A percentile compares a stretch with the other conserved stretches of the same genome.
Conservation (phyloP, 208 protist genomes). For the Trypanosoma scelopori region DNA sequence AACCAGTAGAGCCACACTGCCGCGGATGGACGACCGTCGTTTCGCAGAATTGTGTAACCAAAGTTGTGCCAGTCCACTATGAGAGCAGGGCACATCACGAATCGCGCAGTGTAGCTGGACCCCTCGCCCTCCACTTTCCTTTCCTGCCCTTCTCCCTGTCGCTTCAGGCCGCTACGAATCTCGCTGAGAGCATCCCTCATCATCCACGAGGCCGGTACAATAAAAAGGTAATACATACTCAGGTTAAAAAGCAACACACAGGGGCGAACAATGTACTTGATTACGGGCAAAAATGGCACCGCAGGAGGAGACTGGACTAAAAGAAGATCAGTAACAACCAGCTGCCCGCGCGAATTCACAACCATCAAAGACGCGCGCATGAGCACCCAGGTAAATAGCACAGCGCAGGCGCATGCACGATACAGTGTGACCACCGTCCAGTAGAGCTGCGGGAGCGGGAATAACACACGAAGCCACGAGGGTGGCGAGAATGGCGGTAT, state of each 20-base stretch:
- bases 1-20: conserved; percentile 64
- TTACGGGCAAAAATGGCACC: conserved; percentile 74
- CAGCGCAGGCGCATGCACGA: conserved; percentile 32
- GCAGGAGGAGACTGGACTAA: conserved; percentile 83
- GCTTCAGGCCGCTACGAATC: conserved; percentile 39
- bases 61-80: conserved; percentile 94
- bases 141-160: conserved; percentile 13
- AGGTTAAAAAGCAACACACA: conserved; percentile 54
- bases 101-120: background rate
- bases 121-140: background rate
- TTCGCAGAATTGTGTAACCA: conserved; percentile 84
- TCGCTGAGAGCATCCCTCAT: conserved; percentile 55
- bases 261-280: conserved; percentile 69
- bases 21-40: conserved; percentile 43
- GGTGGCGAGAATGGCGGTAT: conserved; percentile 43
- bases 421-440: conserved; percentile 69
- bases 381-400: conserved; percentile 48
- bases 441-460: conserved; percentile 45
- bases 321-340: conserved; percentile 64
- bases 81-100: conserved; percentile 43
- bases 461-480: conserved; percentile 57
- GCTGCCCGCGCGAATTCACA: conserved; percentile 73
- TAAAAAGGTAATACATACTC: conserved; percentile 68
- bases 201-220: conserved; percentile 74
- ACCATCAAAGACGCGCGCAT: conserved; percentile 51